A percentile compares a stretch with the other conserved stretches of the same genome.
phyloP scores from a whole-genome alignment of 164 flowering plant genomes.

The Santalum album region DNA sequence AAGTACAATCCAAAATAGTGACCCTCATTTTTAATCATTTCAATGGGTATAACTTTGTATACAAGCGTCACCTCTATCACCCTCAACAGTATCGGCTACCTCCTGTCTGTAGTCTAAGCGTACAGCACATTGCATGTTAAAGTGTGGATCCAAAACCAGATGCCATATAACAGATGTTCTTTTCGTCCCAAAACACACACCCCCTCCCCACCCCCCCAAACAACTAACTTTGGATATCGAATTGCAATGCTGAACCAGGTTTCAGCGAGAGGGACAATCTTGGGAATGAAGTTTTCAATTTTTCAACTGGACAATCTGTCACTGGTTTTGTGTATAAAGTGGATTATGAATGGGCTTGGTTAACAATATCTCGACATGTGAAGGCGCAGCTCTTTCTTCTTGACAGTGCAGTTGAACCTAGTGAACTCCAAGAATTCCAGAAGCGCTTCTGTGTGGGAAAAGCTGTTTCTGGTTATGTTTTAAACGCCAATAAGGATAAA shows the following conservation, averaged over 20 bases:
- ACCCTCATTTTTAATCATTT: too few species aligned
- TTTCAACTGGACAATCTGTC: conserved; percentile 46
- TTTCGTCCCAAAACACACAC: too few species aligned
- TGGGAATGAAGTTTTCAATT: conserved; percentile 25
- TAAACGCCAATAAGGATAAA: conserved; percentile 51
- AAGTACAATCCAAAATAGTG: too few species aligned
- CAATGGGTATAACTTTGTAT: too few species aligned
- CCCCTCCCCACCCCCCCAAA: too few species aligned
- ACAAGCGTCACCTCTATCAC: too few species aligned
- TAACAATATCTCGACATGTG: conserved; percentile 53
- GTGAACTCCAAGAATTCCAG: conserved; percentile 56
- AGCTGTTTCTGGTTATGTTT: conserved; percentile 51
- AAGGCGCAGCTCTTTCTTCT: conserved; percentile 66
- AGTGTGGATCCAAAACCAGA: too few species aligned
- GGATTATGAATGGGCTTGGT: conserved; percentile 77
- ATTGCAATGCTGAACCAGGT: conserved; percentile 25
- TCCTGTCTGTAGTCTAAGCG: too few species aligned
- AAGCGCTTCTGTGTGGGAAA: conserved; percentile 60
- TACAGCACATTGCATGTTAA: too few species aligned
- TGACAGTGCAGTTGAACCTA: conserved; percentile 68
- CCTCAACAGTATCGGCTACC: too few species aligned
- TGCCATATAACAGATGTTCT: too few species aligned
- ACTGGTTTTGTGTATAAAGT: conserved; percentile 78
- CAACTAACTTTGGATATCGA: not conserved
- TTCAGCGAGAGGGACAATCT: conserved; percentile 16